Conservation (phyloP, 352 stramenopile species). For the Globisporangium parvum region DNA sequence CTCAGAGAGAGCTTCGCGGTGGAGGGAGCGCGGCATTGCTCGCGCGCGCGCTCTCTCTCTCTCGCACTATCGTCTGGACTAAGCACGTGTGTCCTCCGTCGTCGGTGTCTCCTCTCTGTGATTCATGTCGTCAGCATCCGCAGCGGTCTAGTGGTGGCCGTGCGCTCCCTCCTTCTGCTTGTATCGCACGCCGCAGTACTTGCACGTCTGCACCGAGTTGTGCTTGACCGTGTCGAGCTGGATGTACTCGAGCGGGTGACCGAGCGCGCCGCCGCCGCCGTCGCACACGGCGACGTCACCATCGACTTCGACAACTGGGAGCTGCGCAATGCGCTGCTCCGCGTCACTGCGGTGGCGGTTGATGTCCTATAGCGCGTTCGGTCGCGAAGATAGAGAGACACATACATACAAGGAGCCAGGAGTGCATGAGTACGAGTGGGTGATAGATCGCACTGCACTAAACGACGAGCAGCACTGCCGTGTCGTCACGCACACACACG, state of each 20-base stretch:
- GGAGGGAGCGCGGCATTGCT: neutral
- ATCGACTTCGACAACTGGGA: conserved; percentile 90
- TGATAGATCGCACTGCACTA: neutral
- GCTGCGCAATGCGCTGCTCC: conserved; percentile 80
- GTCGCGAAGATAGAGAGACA: neutral
- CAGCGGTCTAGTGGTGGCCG: conserved; percentile 38
- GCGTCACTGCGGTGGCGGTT: conserved; percentile 88
- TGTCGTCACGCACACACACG: neutral
- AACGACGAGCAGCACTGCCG: neutral
- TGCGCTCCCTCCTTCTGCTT: conserved; percentile 77
- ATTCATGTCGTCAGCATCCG: neutral
- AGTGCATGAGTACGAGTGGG: neutral
- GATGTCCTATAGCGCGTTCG: conserved; percentile 34
- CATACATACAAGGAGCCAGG: neutral
- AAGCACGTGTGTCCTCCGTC: too few species aligned
- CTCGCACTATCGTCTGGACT: neutral
- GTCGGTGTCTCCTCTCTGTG: too few species aligned
- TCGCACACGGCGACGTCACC: conserved; percentile 92
- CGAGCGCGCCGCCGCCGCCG: conserved; percentile 92
- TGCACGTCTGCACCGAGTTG: conserved; percentile 76
- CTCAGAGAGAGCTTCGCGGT: neutral
- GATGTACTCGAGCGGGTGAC: conserved; percentile 96
- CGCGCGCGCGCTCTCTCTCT: too few species aligned
- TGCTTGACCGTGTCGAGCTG: conserved; percentile 84
- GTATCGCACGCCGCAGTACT: conserved; percentile 92